phyloP scores from a whole-genome alignment of 2,329 filamentous ascomycete genomes.

The Cordyceps tenuipes region DNA sequence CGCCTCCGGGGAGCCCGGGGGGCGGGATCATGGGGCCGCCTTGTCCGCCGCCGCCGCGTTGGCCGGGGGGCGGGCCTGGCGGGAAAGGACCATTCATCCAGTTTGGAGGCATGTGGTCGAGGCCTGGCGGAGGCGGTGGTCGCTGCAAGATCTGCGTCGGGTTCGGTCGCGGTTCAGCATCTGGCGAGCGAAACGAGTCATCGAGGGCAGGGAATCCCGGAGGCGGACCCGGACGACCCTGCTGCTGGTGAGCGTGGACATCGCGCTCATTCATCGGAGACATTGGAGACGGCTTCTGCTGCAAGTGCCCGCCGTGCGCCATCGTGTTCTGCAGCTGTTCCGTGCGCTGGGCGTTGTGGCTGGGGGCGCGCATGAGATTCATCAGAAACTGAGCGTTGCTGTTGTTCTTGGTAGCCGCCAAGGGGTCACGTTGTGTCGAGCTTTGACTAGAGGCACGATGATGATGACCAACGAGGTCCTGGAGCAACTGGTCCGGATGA shows the following conservation, averaged over 20 bases:
- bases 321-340: constrained; percentile 42
- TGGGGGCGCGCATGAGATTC: constrained; percentile 60
- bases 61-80: constrained; percentile 19
- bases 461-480: constrained; percentile 52
- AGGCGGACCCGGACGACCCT: constrained; percentile 37
- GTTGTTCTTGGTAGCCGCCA: constrained; percentile 35
- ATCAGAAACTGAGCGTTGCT: constrained; percentile 78
- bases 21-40: constrained; percentile 50
- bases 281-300: constrained; percentile 12
- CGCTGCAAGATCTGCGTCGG: constrained; percentile 59
- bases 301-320: constrained; percentile 23
- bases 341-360: constrained; percentile 40
- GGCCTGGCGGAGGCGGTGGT: constrained; percentile 45
- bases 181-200: constrained; percentile 37
- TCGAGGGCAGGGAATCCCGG: constrained; percentile 43
- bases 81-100: constrained; percentile 43
- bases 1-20: constrained; percentile 41
- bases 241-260: constrained; percentile 22
- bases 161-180: constrained; percentile 38
- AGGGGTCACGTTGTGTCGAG: constrained; percentile 37
- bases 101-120: constrained; percentile 51
- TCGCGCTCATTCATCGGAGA: constrained; percentile 8
- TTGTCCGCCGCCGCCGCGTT: constrained; percentile 18
- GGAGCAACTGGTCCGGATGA: constrained; percentile 51
- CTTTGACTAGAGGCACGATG: constrained; percentile 46